Evolutionary conservation across 208 protist genomes (phyloP).

Genomic region (Angomonas desouzai): DNA sequence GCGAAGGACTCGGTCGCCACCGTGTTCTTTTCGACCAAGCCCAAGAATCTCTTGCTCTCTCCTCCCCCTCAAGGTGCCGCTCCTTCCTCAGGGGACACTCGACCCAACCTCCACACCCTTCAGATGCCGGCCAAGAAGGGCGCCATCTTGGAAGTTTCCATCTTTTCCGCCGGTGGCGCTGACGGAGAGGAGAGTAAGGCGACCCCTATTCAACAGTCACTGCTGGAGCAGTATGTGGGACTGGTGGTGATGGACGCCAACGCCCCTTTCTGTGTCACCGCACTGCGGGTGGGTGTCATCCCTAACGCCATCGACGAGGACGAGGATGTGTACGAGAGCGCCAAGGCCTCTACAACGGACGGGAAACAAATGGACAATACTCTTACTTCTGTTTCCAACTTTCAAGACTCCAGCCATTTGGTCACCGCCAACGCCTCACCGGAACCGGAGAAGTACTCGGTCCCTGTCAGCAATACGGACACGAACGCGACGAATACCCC

Average conservation of each 20-base stretch:
- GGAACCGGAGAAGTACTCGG: not conserved
- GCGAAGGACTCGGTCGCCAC: constrained; percentile 3
- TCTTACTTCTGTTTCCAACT: not conserved
- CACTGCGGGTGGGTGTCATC: constrained; percentile 56
- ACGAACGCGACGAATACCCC: not conserved
- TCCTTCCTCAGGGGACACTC: no score
- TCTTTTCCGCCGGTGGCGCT: not conserved
- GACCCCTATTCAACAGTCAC: constrained; percentile 26
- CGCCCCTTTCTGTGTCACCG: constrained; percentile 52
- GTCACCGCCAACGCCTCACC: not conserved
- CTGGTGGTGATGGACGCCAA: constrained; percentile 71
- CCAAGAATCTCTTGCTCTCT: not conserved
- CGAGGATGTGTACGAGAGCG: constrained; percentile 10
- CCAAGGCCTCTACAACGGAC: not conserved
- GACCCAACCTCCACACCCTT: constrained; percentile 2
- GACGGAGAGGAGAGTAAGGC: constrained; percentile 5
- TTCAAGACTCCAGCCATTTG: not conserved
- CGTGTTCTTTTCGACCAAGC: constrained; percentile 7
- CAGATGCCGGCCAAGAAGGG: not conserved
- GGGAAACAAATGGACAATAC: not conserved
- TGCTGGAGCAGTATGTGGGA: constrained; percentile 61
- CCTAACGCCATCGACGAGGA: constrained; percentile 20
- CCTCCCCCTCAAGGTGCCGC: not conserved
- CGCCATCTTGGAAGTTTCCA: constrained; percentile 1
- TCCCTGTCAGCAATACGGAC: not conserved